Conservation (phyloP, 108 stramenopile species). For the Stephanodiscus triporus region DNA sequence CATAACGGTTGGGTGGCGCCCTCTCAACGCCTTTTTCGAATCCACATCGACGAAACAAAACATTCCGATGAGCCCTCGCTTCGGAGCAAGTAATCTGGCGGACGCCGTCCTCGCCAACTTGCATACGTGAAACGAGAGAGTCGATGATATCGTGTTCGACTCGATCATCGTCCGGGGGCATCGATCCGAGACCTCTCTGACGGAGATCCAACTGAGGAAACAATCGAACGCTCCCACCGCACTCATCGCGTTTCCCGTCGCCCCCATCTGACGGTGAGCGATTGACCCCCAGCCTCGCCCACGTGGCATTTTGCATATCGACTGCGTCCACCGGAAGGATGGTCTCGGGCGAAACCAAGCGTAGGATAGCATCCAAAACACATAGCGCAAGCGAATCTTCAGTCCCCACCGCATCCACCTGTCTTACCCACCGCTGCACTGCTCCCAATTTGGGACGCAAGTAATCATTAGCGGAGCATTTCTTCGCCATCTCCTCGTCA, state of each 20-base stretch:
- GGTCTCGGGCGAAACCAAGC: slow-evolving; percentile 23
- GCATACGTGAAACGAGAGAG: slow-evolving; percentile 25
- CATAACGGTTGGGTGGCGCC: slow-evolving; percentile 32
- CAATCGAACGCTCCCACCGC: slow-evolving; percentile 25
- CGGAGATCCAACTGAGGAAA: slow-evolving; percentile 16
- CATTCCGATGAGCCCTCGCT: slow-evolving; percentile 1
- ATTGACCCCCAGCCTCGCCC: slow-evolving; percentile 28
- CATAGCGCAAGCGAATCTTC: slow-evolving; percentile 23
- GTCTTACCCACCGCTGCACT: slow-evolving; percentile 37
- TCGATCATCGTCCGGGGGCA: not conserved
- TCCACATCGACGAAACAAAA: slow-evolving; percentile 26
- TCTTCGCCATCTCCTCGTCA: not conserved
- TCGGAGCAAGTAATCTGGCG: slow-evolving; percentile 1
- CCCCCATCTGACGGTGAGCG: slow-evolving; percentile 1
- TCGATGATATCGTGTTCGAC: slow-evolving; percentile 14
- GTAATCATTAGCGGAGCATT: not conserved
- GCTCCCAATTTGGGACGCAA: slow-evolving; percentile 39
- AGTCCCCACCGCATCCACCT: slow-evolving; percentile 40
- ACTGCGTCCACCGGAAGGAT: slow-evolving; percentile 8
- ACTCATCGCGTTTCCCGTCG: not conserved
- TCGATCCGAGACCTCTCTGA: not conserved
- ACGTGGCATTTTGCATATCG: slow-evolving; percentile 19
- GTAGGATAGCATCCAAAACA: slow-evolving; percentile 36
- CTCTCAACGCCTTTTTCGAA: slow-evolving; percentile 35
- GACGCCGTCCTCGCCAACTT: slow-evolving; percentile 17